Percentiles rank a stretch among this genome's conserved stretches.
These are phyloP conservation scores for Nyctanthes arbortristis DNA, from an alignment of 257 asterid genomes.

Conservation along the genomic window DNA sequence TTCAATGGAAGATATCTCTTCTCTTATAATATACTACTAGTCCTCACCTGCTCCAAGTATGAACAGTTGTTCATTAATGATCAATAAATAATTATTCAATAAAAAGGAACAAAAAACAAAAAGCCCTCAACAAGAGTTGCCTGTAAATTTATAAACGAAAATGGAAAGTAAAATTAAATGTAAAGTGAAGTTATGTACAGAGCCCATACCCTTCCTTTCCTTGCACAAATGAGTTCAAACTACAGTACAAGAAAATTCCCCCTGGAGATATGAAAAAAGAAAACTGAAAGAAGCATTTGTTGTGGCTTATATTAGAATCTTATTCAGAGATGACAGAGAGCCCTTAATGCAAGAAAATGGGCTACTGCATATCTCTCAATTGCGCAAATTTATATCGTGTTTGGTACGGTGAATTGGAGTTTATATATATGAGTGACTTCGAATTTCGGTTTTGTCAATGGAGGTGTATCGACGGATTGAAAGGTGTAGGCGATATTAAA, in stretches of 20 bases:
- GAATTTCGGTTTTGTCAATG: no score
- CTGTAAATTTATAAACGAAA: conserved; percentile 56
- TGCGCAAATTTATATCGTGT: no score
- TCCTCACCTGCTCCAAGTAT: conserved; percentile 32
- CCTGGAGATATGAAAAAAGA: conserved; percentile 58
- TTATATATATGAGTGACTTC: no score
- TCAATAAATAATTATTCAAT: conserved; percentile 9
- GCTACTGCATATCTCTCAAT: no score
- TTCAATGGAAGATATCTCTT: conserved; percentile 12
- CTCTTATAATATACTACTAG: conserved; percentile 28
- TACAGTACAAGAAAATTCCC: conserved; percentile 21
- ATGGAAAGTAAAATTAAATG: conserved; percentile 48
- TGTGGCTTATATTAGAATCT: conserved; percentile 57
- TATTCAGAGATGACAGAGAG: conserved; percentile 44
- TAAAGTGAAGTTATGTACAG: conserved; percentile 17
- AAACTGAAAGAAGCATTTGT: conserved; percentile 68
- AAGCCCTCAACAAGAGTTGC: conserved; percentile 78
- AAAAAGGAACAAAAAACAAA: conserved; percentile 33
- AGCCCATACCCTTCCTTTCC: conserved; percentile 53
- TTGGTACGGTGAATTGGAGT: not conserved
- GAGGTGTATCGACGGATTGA: no score
- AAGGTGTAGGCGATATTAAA: no score
- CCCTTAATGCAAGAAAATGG: conserved; percentile 53
- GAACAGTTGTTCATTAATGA: not conserved
- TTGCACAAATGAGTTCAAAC: conserved; percentile 17